Percentiles rank a stretch among this genome's conserved stretches.
Evolutionary conservation across 2,329 filamentous ascomycete species (phyloP).

Genomic region (Penicillium sp.): DNA sequence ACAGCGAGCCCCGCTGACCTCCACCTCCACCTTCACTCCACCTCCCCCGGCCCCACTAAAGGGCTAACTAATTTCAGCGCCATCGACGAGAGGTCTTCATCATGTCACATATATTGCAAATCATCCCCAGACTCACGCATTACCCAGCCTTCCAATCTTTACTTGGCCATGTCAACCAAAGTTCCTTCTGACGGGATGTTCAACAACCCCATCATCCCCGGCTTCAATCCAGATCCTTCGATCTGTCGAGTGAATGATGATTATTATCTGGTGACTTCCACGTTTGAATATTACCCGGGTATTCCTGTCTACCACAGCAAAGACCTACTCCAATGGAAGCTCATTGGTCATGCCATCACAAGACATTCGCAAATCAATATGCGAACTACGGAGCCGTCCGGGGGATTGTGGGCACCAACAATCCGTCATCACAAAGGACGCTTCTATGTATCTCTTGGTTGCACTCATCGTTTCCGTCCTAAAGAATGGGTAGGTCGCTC

Average conservation of each 20-base stretch:
- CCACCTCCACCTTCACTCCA: slow-evolving; percentile 1
- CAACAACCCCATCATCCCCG: slow-evolving; percentile 57
- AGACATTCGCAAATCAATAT: slow-evolving; percentile 25
- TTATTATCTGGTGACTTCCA: slow-evolving; percentile 62
- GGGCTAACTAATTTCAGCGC: not conserved
- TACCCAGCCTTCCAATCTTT: not conserved
- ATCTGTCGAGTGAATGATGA: slow-evolving; percentile 51
- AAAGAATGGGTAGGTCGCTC: slow-evolving; percentile 61
- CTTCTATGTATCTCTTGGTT: slow-evolving; percentile 43
- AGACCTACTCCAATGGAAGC: slow-evolving; percentile 41
- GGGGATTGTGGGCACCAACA: slow-evolving; percentile 49
- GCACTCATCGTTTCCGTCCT: slow-evolving; percentile 38
- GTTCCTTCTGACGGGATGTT: slow-evolving; percentile 31
- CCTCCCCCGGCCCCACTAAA: not conserved
- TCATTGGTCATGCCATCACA: slow-evolving; percentile 28
- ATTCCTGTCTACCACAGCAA: slow-evolving; percentile 60
- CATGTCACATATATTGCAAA: not conserved
- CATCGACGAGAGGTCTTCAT: not conserved
- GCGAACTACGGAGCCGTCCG: slow-evolving; percentile 24
- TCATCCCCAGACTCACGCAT: not conserved
- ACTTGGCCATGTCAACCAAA: not conserved
- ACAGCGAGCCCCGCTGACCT: not conserved
- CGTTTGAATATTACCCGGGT: slow-evolving; percentile 62
- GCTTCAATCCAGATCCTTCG: slow-evolving; percentile 64
- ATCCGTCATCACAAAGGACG: slow-evolving; percentile 46